Conservation (phyloP, 73 alveolate genomes). For the Tetrahymena thermophila region DNA sequence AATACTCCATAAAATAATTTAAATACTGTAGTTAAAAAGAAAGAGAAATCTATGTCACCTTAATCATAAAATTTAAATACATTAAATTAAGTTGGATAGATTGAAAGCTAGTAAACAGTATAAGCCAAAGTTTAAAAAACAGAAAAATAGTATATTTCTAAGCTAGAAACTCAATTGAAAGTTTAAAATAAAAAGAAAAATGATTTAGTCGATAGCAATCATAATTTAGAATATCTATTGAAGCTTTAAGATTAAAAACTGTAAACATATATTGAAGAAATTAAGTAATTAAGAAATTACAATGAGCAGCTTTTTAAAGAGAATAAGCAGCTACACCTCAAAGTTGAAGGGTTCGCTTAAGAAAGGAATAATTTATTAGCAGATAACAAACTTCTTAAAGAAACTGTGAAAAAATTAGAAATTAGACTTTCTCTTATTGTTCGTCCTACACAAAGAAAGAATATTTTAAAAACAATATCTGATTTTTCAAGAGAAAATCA, state of each 20-base stretch:
- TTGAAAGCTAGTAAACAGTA: not conserved
- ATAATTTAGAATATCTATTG: not conserved
- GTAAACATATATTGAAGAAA: not conserved
- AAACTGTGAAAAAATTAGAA: not conserved
- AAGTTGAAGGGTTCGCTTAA: not conserved
- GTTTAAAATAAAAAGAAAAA: not conserved
- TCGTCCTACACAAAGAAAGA: not conserved
- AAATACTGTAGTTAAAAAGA: not conserved
- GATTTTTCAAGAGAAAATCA: not conserved
- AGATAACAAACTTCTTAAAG: not conserved
- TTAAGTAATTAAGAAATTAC: not conserved
- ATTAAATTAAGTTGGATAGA: not conserved
- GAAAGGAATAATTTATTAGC: not conserved
- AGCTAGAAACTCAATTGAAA: not conserved
- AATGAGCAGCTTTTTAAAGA: not conserved
- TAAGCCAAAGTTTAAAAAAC: not conserved
- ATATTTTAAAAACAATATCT: not conserved
- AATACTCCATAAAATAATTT: not conserved
- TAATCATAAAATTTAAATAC: not conserved
- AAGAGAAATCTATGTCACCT: not conserved
- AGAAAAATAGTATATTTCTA: not conserved
- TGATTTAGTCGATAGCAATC: not conserved
- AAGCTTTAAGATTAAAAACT: not conserved
- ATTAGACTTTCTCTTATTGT: not conserved
- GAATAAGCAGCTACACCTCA: not conserved